Conservation (phyloP, 805 yeast species). For the Metschnikowia shivogae region DNA sequence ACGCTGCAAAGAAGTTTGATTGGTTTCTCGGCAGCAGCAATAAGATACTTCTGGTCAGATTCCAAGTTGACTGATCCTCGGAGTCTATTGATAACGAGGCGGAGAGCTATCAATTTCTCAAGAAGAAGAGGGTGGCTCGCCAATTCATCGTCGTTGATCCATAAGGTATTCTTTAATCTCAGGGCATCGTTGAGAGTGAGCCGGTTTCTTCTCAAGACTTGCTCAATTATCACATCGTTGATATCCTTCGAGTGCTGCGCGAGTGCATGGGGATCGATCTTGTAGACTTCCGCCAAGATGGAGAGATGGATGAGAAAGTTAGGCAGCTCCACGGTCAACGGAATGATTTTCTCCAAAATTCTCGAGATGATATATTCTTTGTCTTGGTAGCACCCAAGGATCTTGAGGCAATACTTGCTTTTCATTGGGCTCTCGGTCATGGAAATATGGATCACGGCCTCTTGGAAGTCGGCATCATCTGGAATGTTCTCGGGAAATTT, state of each 20-base stretch:
- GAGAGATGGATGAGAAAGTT: slow-evolving; percentile 55
- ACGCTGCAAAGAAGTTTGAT: slow-evolving; percentile 64
- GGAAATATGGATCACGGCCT: slow-evolving; percentile 45
- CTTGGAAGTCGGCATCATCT: slow-evolving; percentile 40
- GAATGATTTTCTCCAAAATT: slow-evolving; percentile 44
- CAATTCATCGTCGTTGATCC: slow-evolving; percentile 46
- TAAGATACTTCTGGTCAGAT: slow-evolving; percentile 4
- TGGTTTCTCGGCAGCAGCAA: slow-evolving; percentile 29
- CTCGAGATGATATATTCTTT: slow-evolving; percentile 38
- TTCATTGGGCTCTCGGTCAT: slow-evolving; percentile 52
- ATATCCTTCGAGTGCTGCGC: slow-evolving; percentile 55
- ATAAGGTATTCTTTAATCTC: slow-evolving; percentile 26
- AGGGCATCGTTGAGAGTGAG: slow-evolving; percentile 23
- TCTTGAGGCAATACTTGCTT: slow-evolving; percentile 60
- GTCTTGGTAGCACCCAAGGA: slow-evolving; percentile 46
- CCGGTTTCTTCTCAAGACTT: slow-evolving; percentile 54
- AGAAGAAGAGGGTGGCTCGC: slow-evolving; percentile 28
- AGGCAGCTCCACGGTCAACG: slow-evolving; percentile 38
- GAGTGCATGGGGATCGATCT: slow-evolving; percentile 43
- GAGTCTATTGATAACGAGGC: slow-evolving; percentile 58
- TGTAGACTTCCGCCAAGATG: slow-evolving; percentile 55
- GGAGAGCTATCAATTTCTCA: slow-evolving; percentile 50
- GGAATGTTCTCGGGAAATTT: slow-evolving; percentile 48
- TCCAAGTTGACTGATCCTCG: slow-evolving; percentile 36
- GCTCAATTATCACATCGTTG: slow-evolving; percentile 56